phyloP scores from a whole-genome alignment of 345 rosid genomes.

The Rhodamnia argentea region DNA sequence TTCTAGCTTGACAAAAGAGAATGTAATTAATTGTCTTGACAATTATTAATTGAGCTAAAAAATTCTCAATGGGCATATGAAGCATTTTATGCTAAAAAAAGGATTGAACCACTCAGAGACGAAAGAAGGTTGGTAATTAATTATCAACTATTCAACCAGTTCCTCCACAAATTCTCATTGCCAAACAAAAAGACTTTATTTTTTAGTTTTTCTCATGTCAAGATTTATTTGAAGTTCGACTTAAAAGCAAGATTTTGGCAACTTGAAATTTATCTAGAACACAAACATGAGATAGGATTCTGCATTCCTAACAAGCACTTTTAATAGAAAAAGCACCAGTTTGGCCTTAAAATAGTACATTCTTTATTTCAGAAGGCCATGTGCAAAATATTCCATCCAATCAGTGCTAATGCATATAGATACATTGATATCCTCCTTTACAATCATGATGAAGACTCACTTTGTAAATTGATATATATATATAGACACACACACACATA shows the following conservation, averaged over 20 bases:
- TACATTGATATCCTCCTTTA: no score
- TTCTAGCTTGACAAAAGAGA: not conserved
- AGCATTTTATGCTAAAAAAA: not conserved
- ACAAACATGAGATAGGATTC: not conserved
- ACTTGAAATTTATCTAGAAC: not conserved
- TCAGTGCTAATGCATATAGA: no score
- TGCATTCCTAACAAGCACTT: not conserved
- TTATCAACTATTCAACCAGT: not conserved
- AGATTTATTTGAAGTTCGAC: no score
- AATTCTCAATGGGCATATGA: not conserved
- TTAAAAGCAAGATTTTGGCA: not conserved
- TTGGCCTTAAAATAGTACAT: not conserved
- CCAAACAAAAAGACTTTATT: not conserved
- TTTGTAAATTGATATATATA: no score
- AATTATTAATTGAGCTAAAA: not conserved
- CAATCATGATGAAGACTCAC: no score
- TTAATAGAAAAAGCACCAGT: slow-evolving; percentile 11
- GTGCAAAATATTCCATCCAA: not conserved
- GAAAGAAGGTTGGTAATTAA: not conserved
- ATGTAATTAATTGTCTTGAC: not conserved
- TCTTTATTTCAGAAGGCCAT: not conserved
- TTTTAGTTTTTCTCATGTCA: not conserved
- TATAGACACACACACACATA: no score
- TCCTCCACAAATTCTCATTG: not conserved
- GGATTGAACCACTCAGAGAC: not conserved